Evolutionary conservation across 148 eudicot species (phyloP).

Genomic region (Cornus controversa): DNA sequence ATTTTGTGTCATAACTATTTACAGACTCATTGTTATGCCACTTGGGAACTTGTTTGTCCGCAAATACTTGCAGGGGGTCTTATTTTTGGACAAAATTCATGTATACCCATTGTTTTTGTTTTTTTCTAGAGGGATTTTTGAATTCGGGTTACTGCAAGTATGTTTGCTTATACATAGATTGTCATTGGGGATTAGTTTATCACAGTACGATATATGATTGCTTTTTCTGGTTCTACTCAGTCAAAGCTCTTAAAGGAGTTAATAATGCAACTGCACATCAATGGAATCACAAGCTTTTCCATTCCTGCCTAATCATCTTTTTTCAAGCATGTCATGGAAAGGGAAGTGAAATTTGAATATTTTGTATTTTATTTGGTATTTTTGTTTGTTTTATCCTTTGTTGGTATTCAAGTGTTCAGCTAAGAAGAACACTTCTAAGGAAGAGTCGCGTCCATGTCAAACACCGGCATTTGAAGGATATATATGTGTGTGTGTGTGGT

Average conservation of each 20-base stretch:
- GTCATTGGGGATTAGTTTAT: neutral
- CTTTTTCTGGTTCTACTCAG: neutral
- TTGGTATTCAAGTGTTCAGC: no score
- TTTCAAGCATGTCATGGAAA: neutral
- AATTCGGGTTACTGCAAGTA: neutral
- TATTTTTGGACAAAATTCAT: neutral
- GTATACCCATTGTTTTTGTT: neutral
- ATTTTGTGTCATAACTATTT: neutral
- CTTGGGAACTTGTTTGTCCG: neutral
- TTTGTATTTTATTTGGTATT: no score
- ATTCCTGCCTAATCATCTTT: neutral
- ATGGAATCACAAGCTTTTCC: neutral
- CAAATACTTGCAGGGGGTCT: neutral
- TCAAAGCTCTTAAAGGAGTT: neutral
- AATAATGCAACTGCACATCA: neutral
- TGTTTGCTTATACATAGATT: neutral
- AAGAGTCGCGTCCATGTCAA: no score
- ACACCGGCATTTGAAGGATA: no score
- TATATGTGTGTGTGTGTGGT: no score
- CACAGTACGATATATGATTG: neutral
- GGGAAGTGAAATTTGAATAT: neutral
- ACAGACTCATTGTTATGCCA: neutral
- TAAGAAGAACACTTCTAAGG: no score
- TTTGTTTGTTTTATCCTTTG: no score
- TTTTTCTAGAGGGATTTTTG: neutral